Percentiles rank a stretch among this genome's conserved stretches.
Evolutionary conservation across 805 yeast species (phyloP).

Genomic region (Wickerhamomyces bisporus): DNA sequence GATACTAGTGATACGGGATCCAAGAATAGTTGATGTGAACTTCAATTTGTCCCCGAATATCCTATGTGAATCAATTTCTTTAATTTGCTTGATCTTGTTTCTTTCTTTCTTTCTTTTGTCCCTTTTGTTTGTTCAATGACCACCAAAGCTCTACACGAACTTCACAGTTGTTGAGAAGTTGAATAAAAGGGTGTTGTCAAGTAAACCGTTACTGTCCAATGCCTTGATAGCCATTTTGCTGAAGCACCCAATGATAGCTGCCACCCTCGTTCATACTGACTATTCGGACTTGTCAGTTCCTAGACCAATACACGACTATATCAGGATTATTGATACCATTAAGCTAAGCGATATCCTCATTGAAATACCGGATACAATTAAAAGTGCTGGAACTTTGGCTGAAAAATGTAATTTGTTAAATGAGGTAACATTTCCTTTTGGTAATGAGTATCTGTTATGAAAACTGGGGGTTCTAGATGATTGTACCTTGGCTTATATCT

Average conservation of each 20-base stretch:
- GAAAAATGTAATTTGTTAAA: slow-evolving; percentile 9
- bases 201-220: slow-evolving; percentile 4
- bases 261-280: slow-evolving; percentile 14
- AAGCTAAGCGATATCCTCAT: slow-evolving; percentile 10
- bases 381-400: slow-evolving; percentile 1
- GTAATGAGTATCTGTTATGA: slow-evolving; percentile 13
- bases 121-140: too few species aligned
- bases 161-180: slow-evolving; percentile 13
- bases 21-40: too few species aligned
- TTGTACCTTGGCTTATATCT: slow-evolving; percentile 12
- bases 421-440: slow-evolving; percentile 11
- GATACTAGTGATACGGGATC: too few species aligned
- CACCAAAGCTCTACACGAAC: slow-evolving; percentile 17
- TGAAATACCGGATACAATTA: slow-evolving; percentile 8
- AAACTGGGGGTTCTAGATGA: slow-evolving; percentile 14
- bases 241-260: slow-evolving; percentile 15
- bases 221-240: slow-evolving; percentile 10
- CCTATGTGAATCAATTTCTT: too few species aligned
- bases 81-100: too few species aligned
- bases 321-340: slow-evolving; percentile 14
- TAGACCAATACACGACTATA: slow-evolving; percentile 14
- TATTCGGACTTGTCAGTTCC: slow-evolving; percentile 12
- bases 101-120: too few species aligned
- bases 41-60: too few species aligned
- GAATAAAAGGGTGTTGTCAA: slow-evolving; percentile 5